Evolutionary conservation across 2,329 filamentous ascomycete genomes (phyloP), one percentile per base, ranked within the genome.

Genomic region (Alternaria dauci): DNA sequence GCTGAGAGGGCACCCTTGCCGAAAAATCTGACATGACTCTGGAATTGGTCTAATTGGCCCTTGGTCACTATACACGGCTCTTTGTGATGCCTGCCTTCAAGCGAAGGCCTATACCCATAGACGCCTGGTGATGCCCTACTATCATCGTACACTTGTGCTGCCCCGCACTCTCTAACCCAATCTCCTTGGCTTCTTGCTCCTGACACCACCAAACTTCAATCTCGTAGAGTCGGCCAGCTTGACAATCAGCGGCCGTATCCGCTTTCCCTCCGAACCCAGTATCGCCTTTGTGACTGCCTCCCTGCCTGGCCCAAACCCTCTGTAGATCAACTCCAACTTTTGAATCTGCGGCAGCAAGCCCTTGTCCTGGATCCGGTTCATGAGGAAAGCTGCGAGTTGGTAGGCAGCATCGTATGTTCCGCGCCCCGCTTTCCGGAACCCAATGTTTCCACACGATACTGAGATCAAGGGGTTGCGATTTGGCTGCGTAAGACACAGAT

Each of bases 131-230:
- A 39, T 38, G n/a, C 18, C 48, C 36, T 25, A 23, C 26, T 47
- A 32, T 14, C 30, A 46, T 52, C 46, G 41, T 39, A 56, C 50
- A 41, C 32, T 25, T 36, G 30, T 36, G 20, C 2, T 38, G 32
- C 52, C 26, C 26, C 41, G 1, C 36, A 47, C 23, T 18, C 34
- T 61, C 66, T 74, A 90, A 80, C 88, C 87, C 82, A 98, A 81
- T 82, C 95, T 90, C 81, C 94, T 94, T 39, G 89, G 90, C 78
- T 89, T 92, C 79, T 86, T 87, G 83, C 93, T 94, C 80, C 94
- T 91, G 39, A 91, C 92, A 75, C 95, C 96, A 81, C 94, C 95
- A 84, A 98, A 97, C 84, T 99, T 99, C 79, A 98, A 80, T 73
- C 91, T 91, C 56, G 94, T 98, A 41, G 88, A 85, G 81, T 99